Evolutionary conservation across 495 filamentous ascomycete genomes (phyloP).

Genomic region (Choiromyces venosus): DNA sequence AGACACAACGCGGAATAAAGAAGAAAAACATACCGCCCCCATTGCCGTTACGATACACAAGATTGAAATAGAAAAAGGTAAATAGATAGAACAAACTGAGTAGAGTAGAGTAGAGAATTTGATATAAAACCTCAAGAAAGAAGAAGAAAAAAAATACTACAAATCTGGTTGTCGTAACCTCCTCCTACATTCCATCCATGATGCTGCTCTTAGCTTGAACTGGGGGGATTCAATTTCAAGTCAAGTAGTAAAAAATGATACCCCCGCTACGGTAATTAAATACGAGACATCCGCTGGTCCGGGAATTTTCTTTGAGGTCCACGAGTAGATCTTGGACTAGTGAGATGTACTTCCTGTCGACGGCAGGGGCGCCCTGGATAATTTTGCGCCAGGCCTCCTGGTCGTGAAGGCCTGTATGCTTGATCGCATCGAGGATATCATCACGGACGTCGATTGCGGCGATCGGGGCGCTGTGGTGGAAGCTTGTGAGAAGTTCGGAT

Average conservation of each 20-base stretch:
- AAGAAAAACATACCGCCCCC: background rate
- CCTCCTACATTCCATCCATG: background rate
- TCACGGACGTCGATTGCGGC: conserved; percentile 84
- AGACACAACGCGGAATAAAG: background rate
- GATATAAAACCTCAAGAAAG: conserved; percentile 6
- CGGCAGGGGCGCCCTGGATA: conserved; percentile 68
- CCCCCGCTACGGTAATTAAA: conserved; percentile 32
- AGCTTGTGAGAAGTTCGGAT: conserved; percentile 58
- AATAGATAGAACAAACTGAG: background rate
- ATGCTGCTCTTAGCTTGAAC: background rate
- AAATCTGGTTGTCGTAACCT: background rate
- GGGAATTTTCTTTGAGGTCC: conserved; percentile 53
- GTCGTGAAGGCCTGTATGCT: conserved; percentile 68
- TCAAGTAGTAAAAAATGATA: conserved; percentile 36
- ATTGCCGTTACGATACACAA: conserved; percentile 12
- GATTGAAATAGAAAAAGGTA: background rate
- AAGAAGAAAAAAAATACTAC: conserved; percentile 6
- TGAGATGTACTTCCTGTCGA: conserved; percentile 77
- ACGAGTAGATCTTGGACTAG: conserved; percentile 76
- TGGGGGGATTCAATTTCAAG: conserved; percentile 7
- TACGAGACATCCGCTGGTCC: conserved; percentile 19
- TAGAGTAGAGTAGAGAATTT: conserved; percentile 7
- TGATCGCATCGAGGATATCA: conserved; percentile 73
- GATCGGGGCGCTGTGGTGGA: conserved; percentile 64
- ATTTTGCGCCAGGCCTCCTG: conserved; percentile 78